phyloP scores from a whole-genome alignment of 108 stramenopile genomes.

The Skeletonema menzelii region DNA sequence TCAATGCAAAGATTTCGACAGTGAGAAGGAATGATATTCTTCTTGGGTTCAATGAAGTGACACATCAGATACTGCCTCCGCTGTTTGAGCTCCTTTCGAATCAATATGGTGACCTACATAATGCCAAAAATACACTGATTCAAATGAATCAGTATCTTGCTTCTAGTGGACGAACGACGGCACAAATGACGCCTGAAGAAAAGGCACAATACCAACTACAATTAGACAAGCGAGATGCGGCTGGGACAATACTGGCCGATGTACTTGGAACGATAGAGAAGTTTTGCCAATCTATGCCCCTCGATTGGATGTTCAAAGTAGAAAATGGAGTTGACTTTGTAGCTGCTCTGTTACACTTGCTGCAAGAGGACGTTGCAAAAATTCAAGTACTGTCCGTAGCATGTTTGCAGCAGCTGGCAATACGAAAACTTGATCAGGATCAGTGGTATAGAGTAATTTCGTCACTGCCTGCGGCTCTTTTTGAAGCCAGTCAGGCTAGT shows the following conservation, averaged over 20 bases:
- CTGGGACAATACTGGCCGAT: slow-evolving; percentile 63
- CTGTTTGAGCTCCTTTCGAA: slow-evolving; percentile 70
- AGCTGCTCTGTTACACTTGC: slow-evolving; percentile 71
- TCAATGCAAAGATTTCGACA: slow-evolving; percentile 89
- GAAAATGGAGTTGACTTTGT: slow-evolving; percentile 58
- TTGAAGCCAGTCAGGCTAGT: slow-evolving; percentile 62
- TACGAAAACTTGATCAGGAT: slow-evolving; percentile 68
- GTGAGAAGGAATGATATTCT: slow-evolving; percentile 84
- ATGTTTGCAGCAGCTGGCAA: slow-evolving; percentile 72
- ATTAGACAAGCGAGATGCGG: slow-evolving; percentile 30
- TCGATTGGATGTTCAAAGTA: slow-evolving; percentile 73
- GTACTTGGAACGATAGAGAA: slow-evolving; percentile 63
- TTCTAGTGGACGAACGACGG: slow-evolving; percentile 51
- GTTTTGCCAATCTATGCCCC: slow-evolving; percentile 86
- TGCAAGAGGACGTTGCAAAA: slow-evolving; percentile 65
- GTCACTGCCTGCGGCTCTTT: slow-evolving; percentile 66
- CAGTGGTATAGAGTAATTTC: slow-evolving; percentile 73
- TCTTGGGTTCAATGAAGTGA: slow-evolving; percentile 84
- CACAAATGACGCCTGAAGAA: slow-evolving; percentile 78
- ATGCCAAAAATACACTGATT: slow-evolving; percentile 55
- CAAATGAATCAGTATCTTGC: slow-evolving; percentile 73
- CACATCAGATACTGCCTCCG: slow-evolving; percentile 63
- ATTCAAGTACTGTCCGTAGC: slow-evolving; percentile 66
- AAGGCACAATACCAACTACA: slow-evolving; percentile 57
- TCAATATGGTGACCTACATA: slow-evolving; percentile 55